These are phyloP conservation scores for Penicillium sp. DNA, from an alignment of 2,329 filamentous ascomycete species.

Conservation along the genomic window DNA sequence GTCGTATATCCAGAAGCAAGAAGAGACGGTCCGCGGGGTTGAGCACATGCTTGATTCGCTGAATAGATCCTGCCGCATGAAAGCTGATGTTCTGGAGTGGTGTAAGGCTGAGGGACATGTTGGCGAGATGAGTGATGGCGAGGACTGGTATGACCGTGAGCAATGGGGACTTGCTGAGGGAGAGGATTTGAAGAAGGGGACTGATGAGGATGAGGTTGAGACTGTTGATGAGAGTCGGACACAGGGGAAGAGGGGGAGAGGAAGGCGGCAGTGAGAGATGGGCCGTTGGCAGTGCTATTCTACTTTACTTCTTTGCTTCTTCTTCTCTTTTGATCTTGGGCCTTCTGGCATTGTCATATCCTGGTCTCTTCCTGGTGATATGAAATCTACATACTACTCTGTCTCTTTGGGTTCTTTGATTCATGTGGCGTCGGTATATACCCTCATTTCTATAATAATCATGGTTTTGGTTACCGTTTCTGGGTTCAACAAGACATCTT, in stretches of 20 bases:
- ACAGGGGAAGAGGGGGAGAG: conserved; percentile 42
- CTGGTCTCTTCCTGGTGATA: neutral
- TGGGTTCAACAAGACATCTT: neutral
- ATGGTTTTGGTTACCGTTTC: neutral
- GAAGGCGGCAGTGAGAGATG: conserved; percentile 34
- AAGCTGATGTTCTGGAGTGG: conserved; percentile 59
- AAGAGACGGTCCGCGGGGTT: conserved; percentile 61
- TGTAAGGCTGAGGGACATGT: conserved; percentile 64
- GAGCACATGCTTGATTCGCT: conserved; percentile 58
- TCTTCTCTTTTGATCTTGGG: conserved; percentile 1
- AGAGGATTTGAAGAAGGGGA: conserved; percentile 60
- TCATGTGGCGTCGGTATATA: conserved; percentile 14
- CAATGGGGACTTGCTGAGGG: conserved; percentile 58
- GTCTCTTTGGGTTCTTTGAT: conserved; percentile 3
- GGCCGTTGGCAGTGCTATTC: neutral
- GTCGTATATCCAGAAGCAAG: conserved; percentile 65
- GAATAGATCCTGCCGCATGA: conserved; percentile 59
- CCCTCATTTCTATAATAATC: conserved; percentile 9
- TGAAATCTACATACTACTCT: neutral
- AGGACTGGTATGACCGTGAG: conserved; percentile 66
- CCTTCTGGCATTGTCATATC: conserved; percentile 1
- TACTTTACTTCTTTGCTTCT: neutral
- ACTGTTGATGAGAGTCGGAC: conserved; percentile 44
- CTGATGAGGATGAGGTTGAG: conserved; percentile 61
- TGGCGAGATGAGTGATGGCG: conserved; percentile 66